A percentile compares a stretch with the other conserved stretches of the same genome.
Evolutionary conservation across 441 rosid genomes (phyloP).

Genomic region (Dalechampia spathulata): DNA sequence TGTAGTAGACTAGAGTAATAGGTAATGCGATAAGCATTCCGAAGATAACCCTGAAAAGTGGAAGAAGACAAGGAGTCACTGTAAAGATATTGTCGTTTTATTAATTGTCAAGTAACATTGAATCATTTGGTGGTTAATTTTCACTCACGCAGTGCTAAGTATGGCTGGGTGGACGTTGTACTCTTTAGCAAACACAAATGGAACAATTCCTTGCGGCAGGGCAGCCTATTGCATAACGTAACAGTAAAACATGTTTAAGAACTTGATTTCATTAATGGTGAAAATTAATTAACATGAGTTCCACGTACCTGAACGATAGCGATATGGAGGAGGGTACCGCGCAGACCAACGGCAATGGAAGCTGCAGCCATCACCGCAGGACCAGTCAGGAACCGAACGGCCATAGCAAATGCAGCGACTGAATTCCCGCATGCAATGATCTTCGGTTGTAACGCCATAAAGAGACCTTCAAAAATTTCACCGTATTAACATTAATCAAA

Average conservation of each 20-base stretch:
- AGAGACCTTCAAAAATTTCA: conserved; percentile 46
- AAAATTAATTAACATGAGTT: too few relatives aligned
- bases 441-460: conserved; percentile 96
- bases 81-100: too few relatives aligned
- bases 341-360: conserved; percentile 78
- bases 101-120: too few relatives aligned
- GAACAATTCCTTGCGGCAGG: conserved; percentile 77
- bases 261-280: neutral
- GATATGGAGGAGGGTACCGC: conserved; percentile 71
- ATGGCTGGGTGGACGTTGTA: conserved; percentile 74
- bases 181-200: conserved; percentile 82
- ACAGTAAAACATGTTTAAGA: neutral
- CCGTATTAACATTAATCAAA: neutral
- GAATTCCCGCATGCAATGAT: conserved; percentile 92
- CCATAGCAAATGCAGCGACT: conserved; percentile 79
- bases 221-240: conserved; percentile 42
- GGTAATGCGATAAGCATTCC: conserved; percentile 80
- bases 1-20: conserved; percentile 67
- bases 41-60: conserved; percentile 50
- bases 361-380: conserved; percentile 96
- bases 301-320: conserved; percentile 99
- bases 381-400: conserved; percentile 79
- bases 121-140: neutral
- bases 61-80: too few relatives aligned
- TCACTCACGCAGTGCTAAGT: conserved; percentile 71